These are phyloP conservation scores for Bolboschoenus planiculmis DNA, from an alignment of 176 grass and related monocot species.

Conservation along the genomic window DNA sequence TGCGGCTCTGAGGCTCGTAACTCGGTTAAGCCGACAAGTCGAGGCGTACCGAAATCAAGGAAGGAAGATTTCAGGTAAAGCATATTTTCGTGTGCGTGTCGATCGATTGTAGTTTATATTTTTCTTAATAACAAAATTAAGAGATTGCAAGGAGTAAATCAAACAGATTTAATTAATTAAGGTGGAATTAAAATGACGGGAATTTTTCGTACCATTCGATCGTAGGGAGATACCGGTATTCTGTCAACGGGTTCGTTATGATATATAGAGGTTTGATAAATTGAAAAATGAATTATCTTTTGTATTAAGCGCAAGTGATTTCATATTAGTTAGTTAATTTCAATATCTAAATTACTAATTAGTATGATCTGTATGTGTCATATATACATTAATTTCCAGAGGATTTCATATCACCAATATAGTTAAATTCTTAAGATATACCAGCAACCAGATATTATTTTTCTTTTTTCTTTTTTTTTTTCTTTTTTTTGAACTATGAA, in stretches of 20 bases:
- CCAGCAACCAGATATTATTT: neutral
- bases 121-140: neutral
- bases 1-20: neutral
- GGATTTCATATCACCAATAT: neutral
- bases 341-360: neutral
- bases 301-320: neutral
- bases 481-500: neutral
- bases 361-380: neutral
- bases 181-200: neutral
- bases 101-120: too few species aligned
- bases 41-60: neutral
- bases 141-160: neutral
- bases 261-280: neutral
- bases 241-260: neutral
- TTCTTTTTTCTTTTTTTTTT: neutral
- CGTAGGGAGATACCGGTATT: neutral
- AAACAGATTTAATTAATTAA: too few species aligned
- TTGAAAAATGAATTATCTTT: neutral
- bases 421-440: too few species aligned
- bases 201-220: neutral
- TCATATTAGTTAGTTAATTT: neutral
- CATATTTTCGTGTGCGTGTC: too few species aligned
- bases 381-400: neutral
- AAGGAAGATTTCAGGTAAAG: constrained; percentile 14
- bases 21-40: neutral